A percentile compares a stretch with the other conserved stretches of the same genome.
phyloP scores from a whole-genome alignment of 208 protist species.

The Crithidia bombi region DNA sequence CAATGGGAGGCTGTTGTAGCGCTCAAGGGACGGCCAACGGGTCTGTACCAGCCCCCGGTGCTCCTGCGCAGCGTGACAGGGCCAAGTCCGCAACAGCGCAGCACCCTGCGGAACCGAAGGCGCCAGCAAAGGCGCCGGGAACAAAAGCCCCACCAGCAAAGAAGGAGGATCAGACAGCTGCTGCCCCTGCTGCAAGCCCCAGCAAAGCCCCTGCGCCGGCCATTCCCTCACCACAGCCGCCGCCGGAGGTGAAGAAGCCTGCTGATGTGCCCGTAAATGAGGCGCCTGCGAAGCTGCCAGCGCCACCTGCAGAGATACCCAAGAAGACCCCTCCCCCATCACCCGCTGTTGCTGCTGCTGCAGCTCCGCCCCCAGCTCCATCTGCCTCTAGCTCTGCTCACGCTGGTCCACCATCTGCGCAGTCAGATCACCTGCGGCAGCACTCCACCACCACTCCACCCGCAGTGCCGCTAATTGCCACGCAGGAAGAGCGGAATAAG shows the following conservation, averaged over 20 bases:
- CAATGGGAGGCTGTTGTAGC: slow-evolving; percentile 21
- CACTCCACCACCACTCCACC: neutral
- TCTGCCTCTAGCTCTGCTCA: neutral
- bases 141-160: slow-evolving; percentile 4
- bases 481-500: neutral
- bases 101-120: slow-evolving; percentile 7
- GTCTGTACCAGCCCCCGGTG: neutral
- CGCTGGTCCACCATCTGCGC: neutral
- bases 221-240: neutral
- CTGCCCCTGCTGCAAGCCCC: neutral
- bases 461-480: neutral
- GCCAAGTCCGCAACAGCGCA: slow-evolving; percentile 1
- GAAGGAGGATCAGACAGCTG: neutral
- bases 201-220: neutral
- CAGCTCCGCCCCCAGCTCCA: neutral
- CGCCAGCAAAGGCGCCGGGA: slow-evolving; percentile 2
- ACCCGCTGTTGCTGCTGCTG: too few species aligned
- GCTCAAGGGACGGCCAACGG: slow-evolving; percentile 10
- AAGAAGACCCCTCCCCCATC: neutral
- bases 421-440: neutral
- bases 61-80: slow-evolving; percentile 3
- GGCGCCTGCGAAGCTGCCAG: neutral
- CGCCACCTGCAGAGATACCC: neutral
- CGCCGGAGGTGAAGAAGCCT: neutral
- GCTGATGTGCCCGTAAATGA: neutral